These are phyloP conservation scores for Cryptosporidium andersoni DNA, from an alignment of 169 alveolate genomes.

Conservation along the genomic window DNA sequence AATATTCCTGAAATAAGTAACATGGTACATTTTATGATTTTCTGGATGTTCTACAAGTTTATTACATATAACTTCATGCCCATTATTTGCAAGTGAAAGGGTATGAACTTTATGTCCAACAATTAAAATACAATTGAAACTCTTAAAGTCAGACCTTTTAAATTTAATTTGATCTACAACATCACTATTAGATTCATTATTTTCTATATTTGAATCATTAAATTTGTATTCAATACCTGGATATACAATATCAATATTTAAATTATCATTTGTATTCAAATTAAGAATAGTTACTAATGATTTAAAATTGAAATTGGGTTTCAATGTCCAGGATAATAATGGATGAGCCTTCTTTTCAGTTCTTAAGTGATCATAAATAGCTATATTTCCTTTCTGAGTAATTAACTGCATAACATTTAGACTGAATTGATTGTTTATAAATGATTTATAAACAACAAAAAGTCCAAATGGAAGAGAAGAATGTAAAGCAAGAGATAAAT, in stretches of 20 bases:
- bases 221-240: not conserved
- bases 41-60: slow-evolving; percentile 44
- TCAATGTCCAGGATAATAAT: slow-evolving; percentile 17
- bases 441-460: slow-evolving; percentile 35
- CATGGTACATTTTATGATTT: slow-evolving; percentile 26
- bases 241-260: not conserved
- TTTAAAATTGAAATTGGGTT: slow-evolving; percentile 1
- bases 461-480: slow-evolving; percentile 17
- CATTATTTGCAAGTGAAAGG: slow-evolving; percentile 20
- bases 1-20: slow-evolving; percentile 17
- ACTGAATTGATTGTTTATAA: not conserved
- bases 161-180: not conserved
- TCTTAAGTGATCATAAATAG: not conserved
- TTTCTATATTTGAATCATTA: not conserved
- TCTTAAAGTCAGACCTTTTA: not conserved
- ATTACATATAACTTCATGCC: slow-evolving; percentile 25
- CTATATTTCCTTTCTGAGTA: not conserved
- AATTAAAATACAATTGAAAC: slow-evolving; percentile 12
- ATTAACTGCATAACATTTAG: slow-evolving; percentile 37
- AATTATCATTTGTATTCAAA: not conserved
- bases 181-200: not conserved
- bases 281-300: slow-evolving; percentile 7
- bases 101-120: slow-evolving; percentile 1
- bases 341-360: not conserved
- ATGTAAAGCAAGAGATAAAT: not conserved